Evolutionary conservation across 139 green algal genomes (phyloP).

Genomic region (Chlamydomonas urium): DNA sequence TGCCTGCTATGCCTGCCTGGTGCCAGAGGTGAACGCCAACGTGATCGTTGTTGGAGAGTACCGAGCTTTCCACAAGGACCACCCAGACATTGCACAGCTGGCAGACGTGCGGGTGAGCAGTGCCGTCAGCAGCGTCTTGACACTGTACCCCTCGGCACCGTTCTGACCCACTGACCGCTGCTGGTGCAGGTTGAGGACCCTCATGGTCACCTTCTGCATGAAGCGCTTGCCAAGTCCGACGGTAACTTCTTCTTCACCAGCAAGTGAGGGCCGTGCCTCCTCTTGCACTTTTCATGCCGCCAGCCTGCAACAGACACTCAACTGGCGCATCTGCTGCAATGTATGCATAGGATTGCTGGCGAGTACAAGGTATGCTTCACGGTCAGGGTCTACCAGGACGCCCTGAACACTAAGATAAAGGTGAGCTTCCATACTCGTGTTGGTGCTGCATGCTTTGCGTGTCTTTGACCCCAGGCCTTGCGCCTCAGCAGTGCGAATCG

Average conservation of each 20-base stretch:
- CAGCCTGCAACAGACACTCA: too few species aligned
- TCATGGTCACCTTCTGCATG: constrained; percentile 17
- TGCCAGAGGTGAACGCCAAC: constrained; percentile 50
- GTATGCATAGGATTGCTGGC: constrained; percentile 42
- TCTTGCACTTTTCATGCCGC: not conserved
- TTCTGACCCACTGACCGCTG: too few species aligned
- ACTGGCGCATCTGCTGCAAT: not conserved
- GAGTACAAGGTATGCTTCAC: constrained; percentile 90
- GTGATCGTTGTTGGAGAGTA: constrained; percentile 54
- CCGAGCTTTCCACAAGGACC: constrained; percentile 38
- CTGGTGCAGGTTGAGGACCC: constrained; percentile 24
- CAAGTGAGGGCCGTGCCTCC: constrained; percentile 20
- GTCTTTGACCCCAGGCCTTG: too few species aligned
- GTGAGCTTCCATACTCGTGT: too few species aligned
- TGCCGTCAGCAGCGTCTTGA: too few species aligned
- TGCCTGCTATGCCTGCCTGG: too few species aligned
- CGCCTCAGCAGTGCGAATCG: too few species aligned
- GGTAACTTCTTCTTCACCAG: constrained; percentile 78
- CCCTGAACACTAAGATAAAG: constrained; percentile 7
- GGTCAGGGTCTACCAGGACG: constrained; percentile 5
- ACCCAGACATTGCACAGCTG: not conserved
- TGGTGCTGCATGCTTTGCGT: too few species aligned
- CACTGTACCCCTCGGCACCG: not conserved
- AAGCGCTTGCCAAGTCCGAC: constrained; percentile 8
- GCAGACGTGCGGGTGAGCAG: constrained; percentile 13